Evolutionary conservation across 371 early-diverging fungal genomes (phyloP), one percentile per base, ranked within the genome.

Genomic region (Saksenaea oblongispora): DNA sequence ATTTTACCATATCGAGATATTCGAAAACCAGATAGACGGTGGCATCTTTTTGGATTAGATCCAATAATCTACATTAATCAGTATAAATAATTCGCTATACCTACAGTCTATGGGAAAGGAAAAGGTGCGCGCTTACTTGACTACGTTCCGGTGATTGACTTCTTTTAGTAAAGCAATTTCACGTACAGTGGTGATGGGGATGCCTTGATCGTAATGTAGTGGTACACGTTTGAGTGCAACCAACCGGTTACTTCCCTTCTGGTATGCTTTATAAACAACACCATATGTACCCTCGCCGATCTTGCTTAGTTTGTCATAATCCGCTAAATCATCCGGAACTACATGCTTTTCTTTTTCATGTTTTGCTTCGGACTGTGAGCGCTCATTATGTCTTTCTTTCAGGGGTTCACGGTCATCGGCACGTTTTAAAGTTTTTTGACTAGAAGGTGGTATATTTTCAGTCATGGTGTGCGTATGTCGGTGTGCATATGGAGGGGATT

Each of bases 111-210:
- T 5, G 7, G 22, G 14, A 26, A 5, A 18, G 17, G 54, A 31
- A 8, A 47, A 8, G 27, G 15, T 24, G 18, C 7, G 7, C 2
- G 22, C 82, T 70, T 81, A 91, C 91, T 86, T 83, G 44, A 99
- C 91, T 67, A 98, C 91, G 74, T 97, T 94, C 2, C 89, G 84
- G 76, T 99, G 98, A 54, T 91, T 85, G 24, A 98, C 76, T 75
- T 96, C 97, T 77, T 96, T 97, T n/a, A 99, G 84, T 18, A 99
- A 74, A 3, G 99, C 95, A 51, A 99, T 96, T 75, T 99, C 99
- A 64, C 99, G 83, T 41, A 99, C 93, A 27, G 97, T 91, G 0
- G 96, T 96, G 5, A 92, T 90, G 1, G 99, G 96, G 5, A 99
- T 65, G 57, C 58, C 93, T 47, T 99, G 99, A 75, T 98, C 97